phyloP scores from a whole-genome alignment of 352 stramenopile species.

The Saprolegnia diclina region DNA sequence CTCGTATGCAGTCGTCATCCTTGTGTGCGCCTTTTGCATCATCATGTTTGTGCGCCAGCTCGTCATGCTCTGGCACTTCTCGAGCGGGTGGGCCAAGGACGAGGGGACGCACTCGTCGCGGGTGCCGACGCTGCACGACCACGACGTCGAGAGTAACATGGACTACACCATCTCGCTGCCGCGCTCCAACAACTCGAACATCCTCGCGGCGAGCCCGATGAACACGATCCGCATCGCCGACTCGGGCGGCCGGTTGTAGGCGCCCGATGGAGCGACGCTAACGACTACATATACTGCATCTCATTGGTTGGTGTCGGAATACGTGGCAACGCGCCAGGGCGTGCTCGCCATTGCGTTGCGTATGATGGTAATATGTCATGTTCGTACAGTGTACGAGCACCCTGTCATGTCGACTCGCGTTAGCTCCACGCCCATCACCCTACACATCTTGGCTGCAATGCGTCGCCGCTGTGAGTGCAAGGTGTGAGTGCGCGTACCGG shows the following conservation, averaged over 20 bases:
- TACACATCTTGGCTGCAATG: too few species aligned
- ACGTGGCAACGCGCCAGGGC: too few species aligned
- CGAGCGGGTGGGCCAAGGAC: constrained; percentile 23
- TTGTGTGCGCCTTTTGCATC: constrained; percentile 11
- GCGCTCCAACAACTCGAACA: neutral
- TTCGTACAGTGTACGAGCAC: too few species aligned
- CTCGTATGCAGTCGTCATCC: neutral
- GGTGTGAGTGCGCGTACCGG: too few species aligned
- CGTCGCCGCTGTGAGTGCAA: too few species aligned
- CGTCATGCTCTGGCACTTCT: constrained; percentile 15
- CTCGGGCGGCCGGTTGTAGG: constrained; percentile 4
- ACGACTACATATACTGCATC: neutral
- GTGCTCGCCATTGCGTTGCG: too few species aligned
- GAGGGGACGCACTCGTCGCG: constrained; percentile 1
- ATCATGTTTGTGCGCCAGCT: constrained; percentile 10
- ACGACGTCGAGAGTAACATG: neutral
- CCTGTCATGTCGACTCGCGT: too few species aligned
- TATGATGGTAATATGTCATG: too few species aligned
- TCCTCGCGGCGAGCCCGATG: neutral
- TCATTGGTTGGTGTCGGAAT: too few species aligned
- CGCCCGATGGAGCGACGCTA: neutral
- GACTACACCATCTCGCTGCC: constrained; percentile 23
- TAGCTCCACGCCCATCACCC: too few species aligned
- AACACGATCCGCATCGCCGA: constrained; percentile 26
- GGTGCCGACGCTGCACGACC: constrained; percentile 18